Evolutionary conservation across 225 moss, liverwort and hornwort species (phyloP).

Genomic region (Straminergon stramineum): DNA sequence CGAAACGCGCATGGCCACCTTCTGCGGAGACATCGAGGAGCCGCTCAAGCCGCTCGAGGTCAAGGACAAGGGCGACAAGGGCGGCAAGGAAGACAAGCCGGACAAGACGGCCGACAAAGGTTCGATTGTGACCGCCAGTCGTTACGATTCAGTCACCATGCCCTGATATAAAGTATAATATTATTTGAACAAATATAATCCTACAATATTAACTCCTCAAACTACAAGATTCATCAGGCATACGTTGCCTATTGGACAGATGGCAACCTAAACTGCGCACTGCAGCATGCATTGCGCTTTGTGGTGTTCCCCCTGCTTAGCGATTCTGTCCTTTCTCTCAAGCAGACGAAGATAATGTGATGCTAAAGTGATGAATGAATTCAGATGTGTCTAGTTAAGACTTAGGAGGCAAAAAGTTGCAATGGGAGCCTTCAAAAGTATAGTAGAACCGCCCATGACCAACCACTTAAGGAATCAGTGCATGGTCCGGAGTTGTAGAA

Average conservation of each 20-base stretch:
- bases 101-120: background rate
- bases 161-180: background rate
- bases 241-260: background rate
- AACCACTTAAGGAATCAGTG: no score
- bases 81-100: background rate
- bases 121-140: background rate
- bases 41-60: slow-evolving; percentile 9
- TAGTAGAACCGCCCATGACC: no score
- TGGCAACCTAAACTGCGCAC: background rate
- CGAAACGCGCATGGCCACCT: slow-evolving; percentile 33
- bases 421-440: background rate
- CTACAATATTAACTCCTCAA: background rate
- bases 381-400: background rate
- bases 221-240: background rate
- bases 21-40: slow-evolving; percentile 42
- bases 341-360: background rate
- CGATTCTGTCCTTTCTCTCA: background rate
- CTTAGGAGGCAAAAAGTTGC: background rate
- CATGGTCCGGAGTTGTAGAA: no score
- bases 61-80: slow-evolving; percentile 5
- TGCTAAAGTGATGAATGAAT: no score
- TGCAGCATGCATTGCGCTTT: background rate
- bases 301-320: background rate
- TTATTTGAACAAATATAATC: no score
- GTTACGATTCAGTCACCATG: background rate